Evolutionary conservation across 2,329 filamentous ascomycete species (phyloP).

Genomic region (Cercospora citrullina): DNA sequence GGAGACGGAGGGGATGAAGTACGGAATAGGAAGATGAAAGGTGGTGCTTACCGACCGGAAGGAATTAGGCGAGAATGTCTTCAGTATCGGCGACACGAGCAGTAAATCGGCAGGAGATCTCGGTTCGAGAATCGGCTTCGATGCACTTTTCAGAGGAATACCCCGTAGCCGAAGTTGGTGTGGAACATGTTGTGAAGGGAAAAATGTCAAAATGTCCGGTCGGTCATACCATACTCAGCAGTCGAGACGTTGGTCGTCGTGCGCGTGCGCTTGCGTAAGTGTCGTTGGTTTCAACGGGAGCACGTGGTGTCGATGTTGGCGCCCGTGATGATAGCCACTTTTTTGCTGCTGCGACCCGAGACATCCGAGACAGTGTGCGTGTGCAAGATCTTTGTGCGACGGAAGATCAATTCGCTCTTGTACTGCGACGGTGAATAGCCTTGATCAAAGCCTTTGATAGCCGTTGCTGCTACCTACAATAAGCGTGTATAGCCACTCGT

Average conservation of each 20-base stretch:
- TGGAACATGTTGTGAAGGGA: neutral
- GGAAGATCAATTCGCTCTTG: neutral
- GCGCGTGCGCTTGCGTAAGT: neutral
- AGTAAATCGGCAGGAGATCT: too few relatives aligned
- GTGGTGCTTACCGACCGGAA: too few relatives aligned
- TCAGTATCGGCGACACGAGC: too few relatives aligned
- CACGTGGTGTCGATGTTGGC: neutral
- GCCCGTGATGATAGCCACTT: neutral
- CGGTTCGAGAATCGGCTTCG: too few relatives aligned
- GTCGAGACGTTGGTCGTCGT: neutral
- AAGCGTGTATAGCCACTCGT: neutral
- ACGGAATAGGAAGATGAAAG: too few relatives aligned
- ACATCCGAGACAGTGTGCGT: slow-evolving; percentile 5
- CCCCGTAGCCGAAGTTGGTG: too few relatives aligned
- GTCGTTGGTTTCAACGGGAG: neutral
- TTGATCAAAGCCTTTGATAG: neutral
- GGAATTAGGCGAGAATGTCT: too few relatives aligned
- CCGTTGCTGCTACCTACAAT: neutral
- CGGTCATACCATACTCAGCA: neutral
- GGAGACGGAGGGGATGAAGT: too few relatives aligned
- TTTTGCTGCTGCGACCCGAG: slow-evolving; percentile 1
- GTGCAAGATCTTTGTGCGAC: neutral
- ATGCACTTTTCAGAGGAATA: too few relatives aligned
- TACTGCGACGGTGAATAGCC: neutral
- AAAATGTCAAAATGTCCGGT: neutral